These are phyloP conservation scores for Corinectria fuckeliana DNA, from an alignment of 2,329 filamentous ascomycete genomes.

Conservation along the genomic window DNA sequence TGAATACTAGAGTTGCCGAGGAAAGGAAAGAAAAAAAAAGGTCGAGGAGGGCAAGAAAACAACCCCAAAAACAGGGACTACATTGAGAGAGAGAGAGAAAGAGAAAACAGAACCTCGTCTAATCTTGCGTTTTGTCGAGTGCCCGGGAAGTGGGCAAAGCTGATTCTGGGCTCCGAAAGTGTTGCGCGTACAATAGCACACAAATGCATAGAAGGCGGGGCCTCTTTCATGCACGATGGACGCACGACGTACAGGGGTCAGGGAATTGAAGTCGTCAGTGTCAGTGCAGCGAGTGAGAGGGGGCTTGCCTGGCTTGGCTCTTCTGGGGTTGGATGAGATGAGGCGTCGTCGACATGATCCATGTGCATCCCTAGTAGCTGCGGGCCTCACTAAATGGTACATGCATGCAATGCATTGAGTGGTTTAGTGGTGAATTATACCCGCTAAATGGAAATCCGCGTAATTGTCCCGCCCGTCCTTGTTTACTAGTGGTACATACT, in stretches of 20 bases:
- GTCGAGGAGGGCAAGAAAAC: too few species aligned
- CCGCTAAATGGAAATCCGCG: neutral
- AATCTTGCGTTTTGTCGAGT: too few species aligned
- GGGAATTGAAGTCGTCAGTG: neutral
- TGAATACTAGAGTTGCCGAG: neutral
- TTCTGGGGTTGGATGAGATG: neutral
- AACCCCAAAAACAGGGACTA: too few species aligned
- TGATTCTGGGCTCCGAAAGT: neutral
- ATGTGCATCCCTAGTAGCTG: neutral
- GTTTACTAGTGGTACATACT: too few species aligned
- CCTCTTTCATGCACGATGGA: constrained; percentile 1
- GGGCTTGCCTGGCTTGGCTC: neutral
- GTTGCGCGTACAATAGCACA: constrained; percentile 15
- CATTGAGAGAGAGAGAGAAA: neutral
- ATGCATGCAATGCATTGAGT: neutral
- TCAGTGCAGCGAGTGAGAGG: constrained; percentile 10
- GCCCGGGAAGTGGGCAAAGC: neutral
- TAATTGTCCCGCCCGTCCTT: neutral
- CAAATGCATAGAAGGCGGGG: neutral
- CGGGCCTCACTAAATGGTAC: too few species aligned
- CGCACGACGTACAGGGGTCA: neutral
- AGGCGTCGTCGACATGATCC: constrained; percentile 2
- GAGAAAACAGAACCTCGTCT: too few species aligned
- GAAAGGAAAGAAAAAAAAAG: neutral
- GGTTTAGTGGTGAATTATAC: neutral